Base-by-base conservation (phyloP, 331 rosid species). In the Quercus tomentella region DNA sequence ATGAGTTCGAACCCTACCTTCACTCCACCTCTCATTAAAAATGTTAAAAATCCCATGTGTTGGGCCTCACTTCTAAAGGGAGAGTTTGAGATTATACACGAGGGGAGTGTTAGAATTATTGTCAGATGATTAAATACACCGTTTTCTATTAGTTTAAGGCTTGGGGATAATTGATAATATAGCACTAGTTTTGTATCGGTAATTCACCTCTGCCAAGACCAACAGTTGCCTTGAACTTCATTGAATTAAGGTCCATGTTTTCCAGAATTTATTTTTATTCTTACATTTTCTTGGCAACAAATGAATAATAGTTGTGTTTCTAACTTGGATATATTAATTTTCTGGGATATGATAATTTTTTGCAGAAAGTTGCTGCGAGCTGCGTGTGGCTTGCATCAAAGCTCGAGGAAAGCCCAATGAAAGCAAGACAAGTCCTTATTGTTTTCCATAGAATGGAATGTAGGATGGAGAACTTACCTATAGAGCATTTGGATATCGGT, bases 321-420 rank as follows among this genome's bases (percentile, higher is more conserved):
- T 41, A 8, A 41, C 1, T 41, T 41, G 45, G 45, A 41, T 41
- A 8, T 8, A 0, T 41, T 41, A 41, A 41, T 41, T 41, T 41
- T 41, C 3, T 41, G 45, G 12, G 12, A 41, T 41, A 41, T 41
- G 45, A 41, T 2, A 41, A 41, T 72, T 9, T 81, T 74, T 69
- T 86, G 83, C 92, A 96, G 99, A 96, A 96, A 96, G 98, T 96
- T 84, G 94, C 98, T 56, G 94, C 98, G 52, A 90, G 99, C 82
- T 90, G 97, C 56, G 91, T 93, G 72, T 96, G 99, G 99, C 92
- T 96, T 85, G 98, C 99, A 43, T 91, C 99, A 21, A 96, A 96
- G 83, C 87, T 96, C 80, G 97, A 96, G 88, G 99, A 96, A 77
- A 91, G 88, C 84, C 91, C 98, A 10, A 91, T 88, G 81, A 96